A percentile compares a stretch with the other conserved stretches of the same genome.
Conservation (phyloP, 805 yeast genomes). For the Clavispora santaluciae region DNA sequence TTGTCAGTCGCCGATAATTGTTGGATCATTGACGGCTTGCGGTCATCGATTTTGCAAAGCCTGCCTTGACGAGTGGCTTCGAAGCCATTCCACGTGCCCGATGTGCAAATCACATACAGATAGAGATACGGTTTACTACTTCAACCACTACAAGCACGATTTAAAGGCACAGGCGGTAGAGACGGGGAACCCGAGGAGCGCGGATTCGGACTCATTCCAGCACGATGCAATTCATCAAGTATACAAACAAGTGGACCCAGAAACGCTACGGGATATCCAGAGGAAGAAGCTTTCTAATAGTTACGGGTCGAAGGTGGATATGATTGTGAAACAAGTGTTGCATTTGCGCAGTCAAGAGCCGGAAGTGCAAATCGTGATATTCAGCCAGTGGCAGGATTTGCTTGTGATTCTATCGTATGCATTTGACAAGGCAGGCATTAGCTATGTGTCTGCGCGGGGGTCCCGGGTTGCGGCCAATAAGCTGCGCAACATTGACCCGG, state of each 20-base stretch:
- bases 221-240: conserved; percentile 21
- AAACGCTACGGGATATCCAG: conserved; percentile 41
- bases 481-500: conserved; percentile 16
- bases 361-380: conserved; percentile 73
- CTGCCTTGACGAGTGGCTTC: conserved; percentile 75
- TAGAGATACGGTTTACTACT: conserved; percentile 56
- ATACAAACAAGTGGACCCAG: conserved; percentile 42
- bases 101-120: conserved; percentile 61
- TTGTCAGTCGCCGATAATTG: conserved; percentile 63
- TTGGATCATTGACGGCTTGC: conserved; percentile 82
- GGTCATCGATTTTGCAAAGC: conserved; percentile 88
- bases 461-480: conserved; percentile 13
- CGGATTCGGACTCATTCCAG: conserved; percentile 1
- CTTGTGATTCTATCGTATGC: conserved; percentile 64
- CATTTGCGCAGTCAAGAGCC: conserved; percentile 57
- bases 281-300: conserved; percentile 27
- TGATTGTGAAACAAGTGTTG: conserved; percentile 66
- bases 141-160: conserved; percentile 54
- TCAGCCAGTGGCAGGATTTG: conserved; percentile 85
- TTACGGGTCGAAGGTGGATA: conserved; percentile 85
- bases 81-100: conserved; percentile 61
- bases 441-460: conserved; percentile 51
- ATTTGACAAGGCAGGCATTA: conserved; percentile 52
- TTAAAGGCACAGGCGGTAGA: conserved; percentile 44
- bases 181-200: conserved; percentile 14